These are phyloP conservation scores for Diutina rugosa DNA, from an alignment of 1,139 yeast genomes.

Conservation along the genomic window DNA sequence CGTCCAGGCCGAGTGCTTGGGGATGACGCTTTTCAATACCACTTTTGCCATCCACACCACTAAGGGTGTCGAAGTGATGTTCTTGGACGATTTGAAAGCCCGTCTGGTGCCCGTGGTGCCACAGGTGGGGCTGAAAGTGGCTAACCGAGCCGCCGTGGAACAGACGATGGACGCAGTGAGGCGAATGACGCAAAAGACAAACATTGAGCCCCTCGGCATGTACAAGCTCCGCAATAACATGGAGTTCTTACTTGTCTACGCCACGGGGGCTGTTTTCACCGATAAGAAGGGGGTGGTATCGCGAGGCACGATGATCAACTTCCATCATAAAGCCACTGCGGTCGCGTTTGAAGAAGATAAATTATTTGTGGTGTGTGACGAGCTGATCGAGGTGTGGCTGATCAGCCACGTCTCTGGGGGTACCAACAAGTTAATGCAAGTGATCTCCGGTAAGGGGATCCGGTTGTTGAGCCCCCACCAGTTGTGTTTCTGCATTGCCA, in stretches of 20 bases:
- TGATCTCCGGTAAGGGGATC: constrained; percentile 60
- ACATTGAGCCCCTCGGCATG: constrained; percentile 46
- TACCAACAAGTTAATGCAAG: constrained; percentile 49
- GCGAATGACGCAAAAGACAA: constrained; percentile 13
- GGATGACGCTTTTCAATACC: constrained; percentile 44
- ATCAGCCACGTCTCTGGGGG: constrained; percentile 39
- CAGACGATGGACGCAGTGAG: constrained; percentile 21
- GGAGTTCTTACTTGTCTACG: constrained; percentile 52
- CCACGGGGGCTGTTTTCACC: constrained; percentile 58
- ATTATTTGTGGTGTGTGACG: constrained; percentile 52
- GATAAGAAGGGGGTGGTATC: constrained; percentile 55
- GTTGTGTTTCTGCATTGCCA: constrained; percentile 48
- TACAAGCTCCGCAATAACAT: constrained; percentile 41
- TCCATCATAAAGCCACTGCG: constrained; percentile 48
- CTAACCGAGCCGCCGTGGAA: constrained; percentile 3
- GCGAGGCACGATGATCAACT: constrained; percentile 41
- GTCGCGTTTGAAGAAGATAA: constrained; percentile 47
- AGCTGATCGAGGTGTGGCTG: constrained; percentile 58
- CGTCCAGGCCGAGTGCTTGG: constrained; percentile 40
- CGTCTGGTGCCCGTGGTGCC: constrained; percentile 42
- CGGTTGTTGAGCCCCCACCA: constrained; percentile 31
- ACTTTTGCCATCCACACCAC: constrained; percentile 56
- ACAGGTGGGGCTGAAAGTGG: constrained; percentile 6
- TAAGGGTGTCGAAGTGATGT: constrained; percentile 57
- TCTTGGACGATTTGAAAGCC: constrained; percentile 45